Percentiles rank a stretch among this genome's conserved stretches.
phyloP scores from a whole-genome alignment of 345 rosid genomes.

The Pistacia integerrima region DNA sequence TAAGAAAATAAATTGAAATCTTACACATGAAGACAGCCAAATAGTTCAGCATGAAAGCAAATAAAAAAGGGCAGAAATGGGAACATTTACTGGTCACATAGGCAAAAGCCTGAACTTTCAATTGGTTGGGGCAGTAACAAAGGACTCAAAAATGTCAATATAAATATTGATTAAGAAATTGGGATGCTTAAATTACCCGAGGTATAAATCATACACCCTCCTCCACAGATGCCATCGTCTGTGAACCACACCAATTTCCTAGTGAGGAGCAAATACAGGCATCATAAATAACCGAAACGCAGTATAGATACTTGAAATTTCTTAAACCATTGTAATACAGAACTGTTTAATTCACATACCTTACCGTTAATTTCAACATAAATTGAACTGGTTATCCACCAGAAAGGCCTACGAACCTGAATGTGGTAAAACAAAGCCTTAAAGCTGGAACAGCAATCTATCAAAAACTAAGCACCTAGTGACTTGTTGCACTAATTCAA shows the following conservation, averaged over 20 bases:
- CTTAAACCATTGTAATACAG: background rate
- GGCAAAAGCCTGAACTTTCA: background rate
- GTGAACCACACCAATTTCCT: slow-evolving; percentile 96
- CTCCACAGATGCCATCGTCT: slow-evolving; percentile 97
- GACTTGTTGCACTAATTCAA: slow-evolving; percentile 11
- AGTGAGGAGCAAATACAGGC: slow-evolving; percentile 20
- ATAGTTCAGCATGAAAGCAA: background rate
- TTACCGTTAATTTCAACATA: slow-evolving; percentile 86
- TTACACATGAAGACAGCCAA: background rate
- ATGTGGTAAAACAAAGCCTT: slow-evolving; percentile 25
- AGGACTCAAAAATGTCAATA: background rate
- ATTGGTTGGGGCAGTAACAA: background rate
- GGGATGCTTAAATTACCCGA: slow-evolving; percentile 57
- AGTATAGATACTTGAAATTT: slow-evolving; percentile 2
- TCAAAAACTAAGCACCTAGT: slow-evolving; percentile 12
- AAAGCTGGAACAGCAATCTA: slow-evolving; percentile 25
- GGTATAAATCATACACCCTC: slow-evolving; percentile 89
- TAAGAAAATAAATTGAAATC: background rate
- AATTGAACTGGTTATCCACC: slow-evolving; percentile 97
- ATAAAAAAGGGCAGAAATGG: background rate
- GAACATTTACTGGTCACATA: too few species aligned
- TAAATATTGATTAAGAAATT: slow-evolving; percentile 1
- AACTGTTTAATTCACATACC: slow-evolving; percentile 44
- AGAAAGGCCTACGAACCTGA: slow-evolving; percentile 94
- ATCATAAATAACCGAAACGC: slow-evolving; percentile 20